A percentile compares a stretch with the other conserved stretches of the same genome.
Conservation (phyloP, 129 eudicot species). For the Gnaphalium uliginosum region DNA sequence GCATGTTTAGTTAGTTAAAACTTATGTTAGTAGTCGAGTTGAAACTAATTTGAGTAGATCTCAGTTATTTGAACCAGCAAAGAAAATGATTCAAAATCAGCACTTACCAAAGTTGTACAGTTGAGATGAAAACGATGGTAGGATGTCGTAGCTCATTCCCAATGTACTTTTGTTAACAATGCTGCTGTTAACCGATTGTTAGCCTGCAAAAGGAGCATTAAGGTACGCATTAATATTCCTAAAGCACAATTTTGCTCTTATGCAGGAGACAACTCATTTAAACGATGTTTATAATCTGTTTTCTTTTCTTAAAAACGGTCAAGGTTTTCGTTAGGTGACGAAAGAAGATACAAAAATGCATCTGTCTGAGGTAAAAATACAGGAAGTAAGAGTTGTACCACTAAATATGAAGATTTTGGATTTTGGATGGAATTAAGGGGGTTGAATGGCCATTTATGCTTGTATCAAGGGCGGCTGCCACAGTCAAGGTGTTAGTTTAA, state of each 20-base stretch:
- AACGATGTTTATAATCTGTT: background rate
- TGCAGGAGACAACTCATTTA: background rate
- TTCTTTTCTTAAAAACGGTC: background rate
- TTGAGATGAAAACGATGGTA: background rate
- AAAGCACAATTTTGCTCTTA: background rate
- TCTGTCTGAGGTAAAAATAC: background rate
- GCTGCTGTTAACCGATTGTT: background rate
- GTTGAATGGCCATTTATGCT: conserved; percentile 20
- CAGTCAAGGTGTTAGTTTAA: conserved; percentile 30
- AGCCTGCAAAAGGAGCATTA: conserved; percentile 6
- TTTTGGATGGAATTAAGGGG: conserved; percentile 21
- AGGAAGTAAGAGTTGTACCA: conserved; percentile 16
- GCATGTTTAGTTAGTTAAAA: too few relatives aligned
- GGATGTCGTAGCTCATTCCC: background rate
- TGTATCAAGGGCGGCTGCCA: conserved; percentile 31
- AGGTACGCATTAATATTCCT: background rate
- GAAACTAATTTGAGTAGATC: too few relatives aligned
- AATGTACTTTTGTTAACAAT: too few relatives aligned
- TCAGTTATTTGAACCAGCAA: background rate
- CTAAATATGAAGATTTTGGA: conserved; percentile 4
- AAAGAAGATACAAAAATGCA: background rate
- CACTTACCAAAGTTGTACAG: background rate
- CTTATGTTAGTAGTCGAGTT: background rate
- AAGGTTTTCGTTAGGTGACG: background rate
- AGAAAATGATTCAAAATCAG: background rate